Conservation (phyloP, 352 stramenopile species). For the Ophiocytium majus region DNA sequence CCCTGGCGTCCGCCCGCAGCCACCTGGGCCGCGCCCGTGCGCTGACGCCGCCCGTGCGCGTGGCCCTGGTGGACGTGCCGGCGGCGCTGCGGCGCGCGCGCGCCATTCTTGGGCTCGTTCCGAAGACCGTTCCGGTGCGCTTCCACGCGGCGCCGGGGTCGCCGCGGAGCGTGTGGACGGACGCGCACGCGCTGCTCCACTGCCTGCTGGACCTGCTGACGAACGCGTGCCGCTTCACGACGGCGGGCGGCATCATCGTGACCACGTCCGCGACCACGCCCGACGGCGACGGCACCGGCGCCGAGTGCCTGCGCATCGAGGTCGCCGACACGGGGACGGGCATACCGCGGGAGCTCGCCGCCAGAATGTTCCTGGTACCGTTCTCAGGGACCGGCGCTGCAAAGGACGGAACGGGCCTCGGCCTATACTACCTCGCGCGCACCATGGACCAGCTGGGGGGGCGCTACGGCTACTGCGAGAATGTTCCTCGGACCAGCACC, state of each 20-base stretch:
- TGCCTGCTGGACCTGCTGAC: conserved; percentile 16
- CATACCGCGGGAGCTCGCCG: background rate
- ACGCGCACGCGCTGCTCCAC: background rate
- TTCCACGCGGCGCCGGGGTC: background rate
- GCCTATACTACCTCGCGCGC: background rate
- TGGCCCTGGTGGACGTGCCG: background rate
- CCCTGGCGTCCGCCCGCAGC: background rate
- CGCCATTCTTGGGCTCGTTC: background rate
- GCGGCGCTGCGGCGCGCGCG: background rate
- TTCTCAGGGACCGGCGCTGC: background rate
- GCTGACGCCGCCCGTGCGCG: background rate
- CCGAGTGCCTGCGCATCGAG: background rate
- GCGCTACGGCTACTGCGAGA: background rate
- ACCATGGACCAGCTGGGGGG: background rate
- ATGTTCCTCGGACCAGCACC: background rate
- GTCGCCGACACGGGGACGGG: background rate
- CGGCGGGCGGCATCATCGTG: background rate
- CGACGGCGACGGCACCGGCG: no score
- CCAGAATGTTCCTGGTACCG: background rate
- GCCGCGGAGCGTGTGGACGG: background rate
- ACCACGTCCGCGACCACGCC: background rate
- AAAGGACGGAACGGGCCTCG: background rate
- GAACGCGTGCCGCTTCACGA: conserved; percentile 11
- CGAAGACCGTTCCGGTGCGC: background rate
- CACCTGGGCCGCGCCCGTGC: no score